These are phyloP conservation scores for Leptographium wingfieldii DNA, from an alignment of 2,329 filamentous ascomycete species.

Conservation along the genomic window DNA sequence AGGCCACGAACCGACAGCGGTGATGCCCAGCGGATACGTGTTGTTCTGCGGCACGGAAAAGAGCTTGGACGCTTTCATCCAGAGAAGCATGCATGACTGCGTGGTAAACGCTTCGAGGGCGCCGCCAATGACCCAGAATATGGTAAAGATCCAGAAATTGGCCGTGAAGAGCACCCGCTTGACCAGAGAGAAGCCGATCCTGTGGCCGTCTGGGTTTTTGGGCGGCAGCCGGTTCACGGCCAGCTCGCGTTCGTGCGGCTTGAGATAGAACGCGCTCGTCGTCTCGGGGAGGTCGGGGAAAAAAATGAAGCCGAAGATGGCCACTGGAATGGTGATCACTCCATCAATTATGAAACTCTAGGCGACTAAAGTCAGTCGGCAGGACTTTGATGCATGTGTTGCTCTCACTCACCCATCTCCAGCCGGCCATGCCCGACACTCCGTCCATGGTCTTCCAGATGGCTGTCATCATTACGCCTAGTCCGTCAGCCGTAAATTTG, in stretches of 20 bases:
- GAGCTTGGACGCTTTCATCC: conserved; percentile 30
- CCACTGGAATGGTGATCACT: conserved; percentile 41
- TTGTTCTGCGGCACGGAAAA: conserved; percentile 38
- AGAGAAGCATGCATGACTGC: conserved; percentile 43
- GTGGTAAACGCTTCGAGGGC: conserved; percentile 59
- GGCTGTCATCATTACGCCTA: conserved; percentile 43
- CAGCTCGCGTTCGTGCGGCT: conserved; percentile 19
- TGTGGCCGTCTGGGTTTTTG: conserved; percentile 11
- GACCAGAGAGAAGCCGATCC: background rate
- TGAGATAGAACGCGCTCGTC: conserved; percentile 36
- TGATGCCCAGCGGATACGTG: conserved; percentile 42
- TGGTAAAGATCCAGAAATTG: conserved; percentile 43
- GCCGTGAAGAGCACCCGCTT: background rate
- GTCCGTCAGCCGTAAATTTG: conserved; percentile 7
- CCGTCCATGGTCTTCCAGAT: conserved; percentile 33
- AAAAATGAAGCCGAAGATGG: conserved; percentile 37
- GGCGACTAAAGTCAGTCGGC: background rate
- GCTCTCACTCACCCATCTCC: conserved; percentile 30
- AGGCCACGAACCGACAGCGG: conserved; percentile 30
- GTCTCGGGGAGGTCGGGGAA: conserved; percentile 40
- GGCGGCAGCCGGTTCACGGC: conserved; percentile 25
- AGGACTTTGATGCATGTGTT: background rate
- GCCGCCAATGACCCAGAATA: conserved; percentile 56
- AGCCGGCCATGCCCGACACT: conserved; percentile 34
- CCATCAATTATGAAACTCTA: conserved; percentile 33